Conservation (phyloP, 306 rosid species). For the Rubus parviflorus region DNA sequence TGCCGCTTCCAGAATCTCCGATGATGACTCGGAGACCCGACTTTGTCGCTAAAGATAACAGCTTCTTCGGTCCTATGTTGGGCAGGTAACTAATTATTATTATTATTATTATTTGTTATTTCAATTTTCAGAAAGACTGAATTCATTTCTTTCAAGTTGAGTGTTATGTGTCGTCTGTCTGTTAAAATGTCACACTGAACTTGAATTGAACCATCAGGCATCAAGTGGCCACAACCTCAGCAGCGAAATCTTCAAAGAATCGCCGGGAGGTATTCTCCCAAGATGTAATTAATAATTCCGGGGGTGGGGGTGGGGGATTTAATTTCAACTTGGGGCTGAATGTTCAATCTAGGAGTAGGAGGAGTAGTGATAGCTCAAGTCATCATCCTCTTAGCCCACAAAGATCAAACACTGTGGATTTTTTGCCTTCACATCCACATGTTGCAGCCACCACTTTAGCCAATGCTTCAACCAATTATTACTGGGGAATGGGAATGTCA, state of each 20-base stretch:
- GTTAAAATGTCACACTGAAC: constrained; percentile 8
- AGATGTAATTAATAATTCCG: constrained; percentile 18
- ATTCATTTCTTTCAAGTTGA: neutral
- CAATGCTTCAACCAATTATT: constrained; percentile 27
- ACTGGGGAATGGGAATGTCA: constrained; percentile 29
- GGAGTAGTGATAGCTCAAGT: constrained; percentile 25
- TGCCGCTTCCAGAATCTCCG: constrained; percentile 61
- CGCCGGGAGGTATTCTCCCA: constrained; percentile 4
- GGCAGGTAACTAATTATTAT: constrained; percentile 36
- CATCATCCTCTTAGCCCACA: constrained; percentile 14
- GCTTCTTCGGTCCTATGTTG: constrained; percentile 1
- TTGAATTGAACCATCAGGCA: constrained; percentile 42
- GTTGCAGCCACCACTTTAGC: constrained; percentile 33
- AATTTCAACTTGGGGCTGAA: constrained; percentile 32
- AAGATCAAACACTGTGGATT: constrained; percentile 28
- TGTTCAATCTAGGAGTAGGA: constrained; percentile 20
- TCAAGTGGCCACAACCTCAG: constrained; percentile 27
- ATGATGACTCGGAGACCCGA: constrained; percentile 36
- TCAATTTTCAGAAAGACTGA: neutral
- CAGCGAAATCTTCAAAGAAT: constrained; percentile 32
- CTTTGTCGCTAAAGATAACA: constrained; percentile 15
- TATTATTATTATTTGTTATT: neutral
- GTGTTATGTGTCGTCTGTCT: neutral
- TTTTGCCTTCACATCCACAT: constrained; percentile 6
- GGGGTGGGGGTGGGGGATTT: constrained; percentile 4